These are phyloP conservation scores for Helenozyma rhizophorensis DNA, from an alignment of 805 yeast genomes.

Conservation along the genomic window DNA sequence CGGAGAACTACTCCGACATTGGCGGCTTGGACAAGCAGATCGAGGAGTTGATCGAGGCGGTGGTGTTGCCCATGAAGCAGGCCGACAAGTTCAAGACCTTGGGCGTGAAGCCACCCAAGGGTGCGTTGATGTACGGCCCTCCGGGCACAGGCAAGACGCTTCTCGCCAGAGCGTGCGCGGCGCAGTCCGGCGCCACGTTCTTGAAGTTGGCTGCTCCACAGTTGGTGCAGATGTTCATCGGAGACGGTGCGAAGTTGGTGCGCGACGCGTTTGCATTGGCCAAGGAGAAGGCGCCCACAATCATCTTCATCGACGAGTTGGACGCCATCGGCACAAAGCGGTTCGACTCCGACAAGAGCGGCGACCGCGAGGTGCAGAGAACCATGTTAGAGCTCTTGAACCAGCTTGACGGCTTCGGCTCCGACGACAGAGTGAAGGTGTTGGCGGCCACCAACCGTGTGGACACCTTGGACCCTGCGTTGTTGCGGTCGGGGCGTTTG, in stretches of 20 bases:
- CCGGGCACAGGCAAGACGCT: slow-evolving; percentile 20
- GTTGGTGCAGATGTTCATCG: slow-evolving; percentile 20
- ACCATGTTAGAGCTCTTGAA: slow-evolving; percentile 20
- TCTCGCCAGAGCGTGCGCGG: slow-evolving; percentile 20
- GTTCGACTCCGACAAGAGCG: slow-evolving; percentile 18
- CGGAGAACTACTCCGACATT: slow-evolving; percentile 94
- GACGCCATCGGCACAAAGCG: slow-evolving; percentile 20
- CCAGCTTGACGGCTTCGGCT: slow-evolving; percentile 19
- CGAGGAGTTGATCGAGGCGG: slow-evolving; percentile 21
- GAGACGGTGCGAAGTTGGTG: slow-evolving; percentile 20
- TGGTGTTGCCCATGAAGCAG: slow-evolving; percentile 20
- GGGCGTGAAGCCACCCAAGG: slow-evolving; percentile 19
- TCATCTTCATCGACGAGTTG: slow-evolving; percentile 19
- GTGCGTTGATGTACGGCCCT: slow-evolving; percentile 21
- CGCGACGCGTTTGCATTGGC: slow-evolving; percentile 20
- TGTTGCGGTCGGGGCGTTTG: slow-evolving; percentile 20
- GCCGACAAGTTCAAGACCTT: slow-evolving; percentile 19
- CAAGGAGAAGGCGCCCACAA: slow-evolving; percentile 20
- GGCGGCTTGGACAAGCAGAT: slow-evolving; percentile 77
- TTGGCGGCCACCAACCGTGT: slow-evolving; percentile 19
- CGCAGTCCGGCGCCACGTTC: slow-evolving; percentile 18
- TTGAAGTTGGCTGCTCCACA: slow-evolving; percentile 20
- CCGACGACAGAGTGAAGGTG: slow-evolving; percentile 42
- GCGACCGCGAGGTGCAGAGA: slow-evolving; percentile 20
- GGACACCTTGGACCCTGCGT: slow-evolving; percentile 20